Evolutionary conservation across 495 filamentous ascomycete species (phyloP), one percentile per base, ranked within the genome.

Genomic region (Pyrenula massariospora): DNA sequence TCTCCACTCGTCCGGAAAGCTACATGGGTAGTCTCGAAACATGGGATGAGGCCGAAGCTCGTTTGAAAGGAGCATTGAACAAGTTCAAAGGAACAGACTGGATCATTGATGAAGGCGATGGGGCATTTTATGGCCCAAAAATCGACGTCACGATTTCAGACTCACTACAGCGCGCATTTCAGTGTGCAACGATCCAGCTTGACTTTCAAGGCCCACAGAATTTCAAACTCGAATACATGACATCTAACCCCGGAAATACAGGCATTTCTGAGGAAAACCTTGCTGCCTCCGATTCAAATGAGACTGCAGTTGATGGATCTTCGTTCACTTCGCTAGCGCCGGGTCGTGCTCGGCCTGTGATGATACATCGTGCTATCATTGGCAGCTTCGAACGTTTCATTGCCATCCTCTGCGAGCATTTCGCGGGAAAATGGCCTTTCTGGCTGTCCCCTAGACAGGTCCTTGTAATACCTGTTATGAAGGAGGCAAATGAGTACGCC

Each of bases 371-470:
- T 58, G 93, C 93, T 52, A 93, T 98, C 66, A 85, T 89, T 54
- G 93, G 93, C 55, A 88, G 84, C 60, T 88, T 96, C 63, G 93
- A 98, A 74, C 86, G 93, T 50, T 96, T 98, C 74, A 85, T 94
- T 57, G 93, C 86, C 55, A 95, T 98, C 60, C 73, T 96, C 56
- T 90, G 78, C 22, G 93, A 98, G 73, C 93, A 97, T 68, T 98
- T 96, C 65, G 93, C 77, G 48, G 93, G 93, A 60, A 96, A 95
- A 72, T 97, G 92, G 92, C 93, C 93, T 0, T 95, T 96, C 79
- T 98, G 93, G 93, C 71, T 98, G 57, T 91, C 84, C 60, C 93
- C 93, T 23, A 84, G 92, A 20, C 93, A 98, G 73, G 81, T 97
- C 52, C 73, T 97, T 58, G 83, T 97, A 55, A 84, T 97, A 8